phyloP scores from a whole-genome alignment of 108 stramenopile species.

The Cyclotella kingstonii region DNA sequence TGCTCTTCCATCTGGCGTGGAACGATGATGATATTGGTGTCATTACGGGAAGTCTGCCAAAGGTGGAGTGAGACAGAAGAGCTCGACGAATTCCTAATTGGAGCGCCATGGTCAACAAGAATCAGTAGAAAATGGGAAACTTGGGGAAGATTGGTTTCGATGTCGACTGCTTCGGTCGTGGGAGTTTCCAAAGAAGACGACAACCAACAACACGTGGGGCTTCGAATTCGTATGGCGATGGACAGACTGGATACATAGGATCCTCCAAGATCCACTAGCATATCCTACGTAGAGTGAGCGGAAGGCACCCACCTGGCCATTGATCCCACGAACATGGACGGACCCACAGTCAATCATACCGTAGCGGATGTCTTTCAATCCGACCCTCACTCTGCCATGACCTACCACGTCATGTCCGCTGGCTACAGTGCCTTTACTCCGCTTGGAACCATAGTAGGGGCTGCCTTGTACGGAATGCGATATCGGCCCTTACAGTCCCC shows the following conservation, averaged over 20 bases:
- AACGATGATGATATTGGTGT: constrained; percentile 14
- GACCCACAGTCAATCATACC: constrained; percentile 16
- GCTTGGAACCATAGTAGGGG: constrained; percentile 19
- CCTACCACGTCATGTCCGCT: constrained; percentile 29
- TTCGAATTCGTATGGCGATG: too few relatives aligned
- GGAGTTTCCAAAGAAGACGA: too few relatives aligned
- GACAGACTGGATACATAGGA: neutral
- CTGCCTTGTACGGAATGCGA: neutral
- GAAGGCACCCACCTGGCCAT: neutral
- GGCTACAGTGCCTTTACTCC: constrained; percentile 31
- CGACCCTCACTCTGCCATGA: constrained; percentile 10
- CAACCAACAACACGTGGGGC: too few relatives aligned
- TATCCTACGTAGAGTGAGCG: neutral
- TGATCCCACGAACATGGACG: constrained; percentile 1
- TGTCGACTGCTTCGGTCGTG: too few relatives aligned
- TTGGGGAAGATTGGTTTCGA: too few relatives aligned
- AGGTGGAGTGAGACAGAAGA: neutral
- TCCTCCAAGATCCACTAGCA: neutral
- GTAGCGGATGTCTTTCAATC: constrained; percentile 17
- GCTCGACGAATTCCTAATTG: constrained; percentile 11
- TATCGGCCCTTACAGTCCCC: constrained; percentile 9
- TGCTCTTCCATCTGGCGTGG: constrained; percentile 48
- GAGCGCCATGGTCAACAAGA: constrained; percentile 12
- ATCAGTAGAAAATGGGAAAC: too few relatives aligned
- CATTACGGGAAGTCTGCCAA: neutral